Conservation (phyloP, 257 asterid species). For the Leptodermis oblonga region DNA sequence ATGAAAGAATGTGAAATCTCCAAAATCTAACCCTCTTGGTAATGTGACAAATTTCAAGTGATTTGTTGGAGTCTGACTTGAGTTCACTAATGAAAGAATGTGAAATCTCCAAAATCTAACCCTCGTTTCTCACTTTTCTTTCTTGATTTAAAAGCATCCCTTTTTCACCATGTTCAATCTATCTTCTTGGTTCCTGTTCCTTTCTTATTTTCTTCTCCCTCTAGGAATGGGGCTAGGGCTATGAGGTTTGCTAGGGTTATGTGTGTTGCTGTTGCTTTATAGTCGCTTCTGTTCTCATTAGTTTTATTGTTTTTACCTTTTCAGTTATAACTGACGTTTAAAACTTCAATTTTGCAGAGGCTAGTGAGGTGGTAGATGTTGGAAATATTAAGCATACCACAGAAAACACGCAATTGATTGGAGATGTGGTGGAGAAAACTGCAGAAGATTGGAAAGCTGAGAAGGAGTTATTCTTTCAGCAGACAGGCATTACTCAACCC, state of each 20-base stretch:
- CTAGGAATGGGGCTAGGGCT: not conserved
- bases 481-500: constrained; percentile 32
- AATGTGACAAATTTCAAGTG: not conserved
- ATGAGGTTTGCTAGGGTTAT: not conserved
- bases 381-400: constrained; percentile 64
- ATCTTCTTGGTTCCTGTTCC: not conserved
- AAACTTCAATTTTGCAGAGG: constrained; percentile 37
- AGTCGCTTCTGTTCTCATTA: not conserved
- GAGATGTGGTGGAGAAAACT: constrained; percentile 51
- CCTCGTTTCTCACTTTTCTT: not conserved
- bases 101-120: not conserved
- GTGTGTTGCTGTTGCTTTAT: not conserved
- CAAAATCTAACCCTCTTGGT: not conserved
- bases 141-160: not conserved
- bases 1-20: not conserved
- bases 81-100: not conserved
- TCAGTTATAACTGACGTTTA: not conserved
- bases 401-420: constrained; percentile 46
- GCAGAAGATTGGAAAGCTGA: constrained; percentile 54
- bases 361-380: constrained; percentile 53
- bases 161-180: not conserved
- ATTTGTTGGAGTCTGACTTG: not conserved
- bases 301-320: not conserved
- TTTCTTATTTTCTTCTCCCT: not conserved
- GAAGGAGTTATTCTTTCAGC: constrained; percentile 50